These are phyloP conservation scores for Penicillium sp. DNA, from an alignment of 2,329 filamentous ascomycete genomes.

Conservation along the genomic window DNA sequence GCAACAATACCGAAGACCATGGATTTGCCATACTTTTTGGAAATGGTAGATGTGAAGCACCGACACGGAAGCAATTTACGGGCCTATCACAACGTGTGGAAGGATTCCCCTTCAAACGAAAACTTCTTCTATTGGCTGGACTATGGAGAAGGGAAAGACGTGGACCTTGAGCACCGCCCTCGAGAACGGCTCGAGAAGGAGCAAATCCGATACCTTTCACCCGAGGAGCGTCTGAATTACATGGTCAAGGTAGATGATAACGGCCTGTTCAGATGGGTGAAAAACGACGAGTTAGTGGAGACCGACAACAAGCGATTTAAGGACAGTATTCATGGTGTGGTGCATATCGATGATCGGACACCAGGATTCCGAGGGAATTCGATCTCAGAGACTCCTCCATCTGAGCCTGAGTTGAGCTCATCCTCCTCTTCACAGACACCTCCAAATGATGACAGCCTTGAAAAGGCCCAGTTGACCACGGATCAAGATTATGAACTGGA, in stretches of 20 bases:
- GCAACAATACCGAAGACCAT: slow-evolving; percentile 73
- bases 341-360: slow-evolving; percentile 61
- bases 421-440: slow-evolving; percentile 9
- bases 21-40: slow-evolving; percentile 80
- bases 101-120: slow-evolving; percentile 70
- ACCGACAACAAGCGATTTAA: slow-evolving; percentile 69
- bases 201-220: slow-evolving; percentile 77
- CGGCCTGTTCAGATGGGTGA: slow-evolving; percentile 82
- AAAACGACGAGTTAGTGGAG: slow-evolving; percentile 75
- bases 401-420: slow-evolving; percentile 3
- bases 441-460: slow-evolving; percentile 7
- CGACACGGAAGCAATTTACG: slow-evolving; percentile 81
- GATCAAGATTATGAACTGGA: slow-evolving; percentile 63
- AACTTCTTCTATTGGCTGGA: slow-evolving; percentile 97
- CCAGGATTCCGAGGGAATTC: slow-evolving; percentile 52
- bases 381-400: slow-evolving; percentile 7
- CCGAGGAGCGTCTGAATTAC: slow-evolving; percentile 79
- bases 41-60: slow-evolving; percentile 86
- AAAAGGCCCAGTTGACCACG: slow-evolving; percentile 59
- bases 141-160: slow-evolving; percentile 68
- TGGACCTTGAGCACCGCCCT: slow-evolving; percentile 72
- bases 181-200: slow-evolving; percentile 74
- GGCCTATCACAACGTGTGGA: slow-evolving; percentile 83
- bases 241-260: slow-evolving; percentile 72
- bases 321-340: slow-evolving; percentile 76